phyloP scores from a whole-genome alignment of 2,329 filamentous ascomycete species.

The Fusarium subglutinans region DNA sequence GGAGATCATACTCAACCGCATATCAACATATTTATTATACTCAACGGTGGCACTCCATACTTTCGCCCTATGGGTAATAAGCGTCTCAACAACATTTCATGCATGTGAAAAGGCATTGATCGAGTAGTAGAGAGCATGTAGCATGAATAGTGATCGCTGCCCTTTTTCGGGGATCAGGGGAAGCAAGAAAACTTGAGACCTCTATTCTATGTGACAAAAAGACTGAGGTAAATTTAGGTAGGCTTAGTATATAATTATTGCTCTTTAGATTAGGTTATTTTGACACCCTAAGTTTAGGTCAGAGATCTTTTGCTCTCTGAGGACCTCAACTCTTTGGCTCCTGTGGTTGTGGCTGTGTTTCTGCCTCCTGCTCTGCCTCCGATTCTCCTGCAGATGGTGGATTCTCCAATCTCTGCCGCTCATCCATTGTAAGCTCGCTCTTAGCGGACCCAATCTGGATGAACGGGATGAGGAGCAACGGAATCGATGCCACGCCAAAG shows the following conservation, averaged over 20 bases:
- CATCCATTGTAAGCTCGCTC: slow-evolving; percentile 41
- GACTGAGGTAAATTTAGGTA: not conserved
- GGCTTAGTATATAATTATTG: not conserved
- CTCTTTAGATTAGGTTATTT: not conserved
- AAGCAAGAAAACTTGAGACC: not conserved
- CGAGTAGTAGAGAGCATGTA: not conserved
- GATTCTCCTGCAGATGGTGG: slow-evolving; percentile 11
- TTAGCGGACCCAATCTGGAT: slow-evolving; percentile 41
- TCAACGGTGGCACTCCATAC: not conserved
- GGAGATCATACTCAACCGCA: not conserved
- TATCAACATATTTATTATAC: not conserved
- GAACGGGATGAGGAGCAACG: slow-evolving; percentile 34
- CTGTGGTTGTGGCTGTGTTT: not conserved
- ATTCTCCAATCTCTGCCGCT: slow-evolving; percentile 36
- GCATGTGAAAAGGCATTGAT: not conserved
- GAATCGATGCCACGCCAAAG: slow-evolving; percentile 34
- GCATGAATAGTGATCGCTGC: not conserved
- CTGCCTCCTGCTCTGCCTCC: slow-evolving; percentile 11
- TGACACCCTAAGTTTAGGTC: not conserved
- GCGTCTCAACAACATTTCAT: not conserved
- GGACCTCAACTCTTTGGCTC: slow-evolving; percentile 8
- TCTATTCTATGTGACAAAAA: not conserved
- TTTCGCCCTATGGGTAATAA: not conserved
- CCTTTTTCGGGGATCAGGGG: not conserved
- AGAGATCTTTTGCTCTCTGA: not conserved